Percentiles rank a stretch among this genome's conserved stretches.
Conservation (phyloP, 805 yeast genomes). For the Starmerella vitae region DNA sequence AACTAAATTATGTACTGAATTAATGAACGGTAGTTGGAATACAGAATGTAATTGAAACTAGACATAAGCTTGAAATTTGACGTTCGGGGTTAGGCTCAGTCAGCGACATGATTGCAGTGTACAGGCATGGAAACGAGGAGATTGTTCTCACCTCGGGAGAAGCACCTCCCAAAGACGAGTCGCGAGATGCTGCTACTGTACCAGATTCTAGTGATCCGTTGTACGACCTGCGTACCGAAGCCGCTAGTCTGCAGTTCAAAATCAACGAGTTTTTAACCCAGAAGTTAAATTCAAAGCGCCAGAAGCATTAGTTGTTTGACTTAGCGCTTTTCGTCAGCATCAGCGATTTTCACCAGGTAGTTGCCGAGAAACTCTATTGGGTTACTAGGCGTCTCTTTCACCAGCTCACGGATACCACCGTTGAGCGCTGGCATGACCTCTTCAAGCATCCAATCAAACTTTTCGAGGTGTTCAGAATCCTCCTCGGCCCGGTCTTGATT, state of each 20-base stretch:
- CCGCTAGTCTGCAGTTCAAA: slow-evolving; percentile 19
- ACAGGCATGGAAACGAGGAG: slow-evolving; percentile 9
- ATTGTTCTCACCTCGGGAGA: slow-evolving; percentile 9
- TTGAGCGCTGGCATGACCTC: slow-evolving; percentile 6
- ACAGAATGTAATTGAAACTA: no score
- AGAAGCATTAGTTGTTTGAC: background rate
- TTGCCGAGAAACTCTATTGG: slow-evolving; percentile 8
- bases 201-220: slow-evolving; percentile 15
- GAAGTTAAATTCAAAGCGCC: slow-evolving; percentile 9
- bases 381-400: slow-evolving; percentile 4
- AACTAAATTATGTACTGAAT: no score
- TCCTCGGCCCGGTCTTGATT: no score
- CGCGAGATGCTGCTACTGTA: slow-evolving; percentile 16
- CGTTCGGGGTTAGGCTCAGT: no score
- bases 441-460: slow-evolving; percentile 5
- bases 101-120: slow-evolving; percentile 9
- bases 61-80: no score
- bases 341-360: background rate
- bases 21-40: no score
- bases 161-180: slow-evolving; percentile 7
- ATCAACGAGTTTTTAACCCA: slow-evolving; percentile 19
- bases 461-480: no score
- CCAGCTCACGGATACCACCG: slow-evolving; percentile 9
- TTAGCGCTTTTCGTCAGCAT: background rate
- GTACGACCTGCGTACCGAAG: slow-evolving; percentile 17